phyloP scores from a whole-genome alignment of 148 eudicot species.

The Rhododendron williamsianum region DNA sequence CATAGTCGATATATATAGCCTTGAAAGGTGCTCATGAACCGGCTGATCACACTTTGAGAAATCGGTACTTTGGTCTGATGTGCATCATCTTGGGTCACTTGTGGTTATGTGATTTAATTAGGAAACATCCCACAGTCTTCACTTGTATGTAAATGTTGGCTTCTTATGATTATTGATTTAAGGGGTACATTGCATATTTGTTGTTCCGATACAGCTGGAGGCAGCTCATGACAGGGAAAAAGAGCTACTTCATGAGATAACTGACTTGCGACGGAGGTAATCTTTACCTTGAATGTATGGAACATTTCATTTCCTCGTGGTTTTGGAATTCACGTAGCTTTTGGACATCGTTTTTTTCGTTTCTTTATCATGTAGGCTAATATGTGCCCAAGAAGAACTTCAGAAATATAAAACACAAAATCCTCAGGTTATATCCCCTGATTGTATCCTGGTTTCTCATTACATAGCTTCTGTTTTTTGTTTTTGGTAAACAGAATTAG shows the following conservation, averaged over 20 bases:
- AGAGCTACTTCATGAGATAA: constrained; percentile 55
- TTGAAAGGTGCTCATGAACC: no score
- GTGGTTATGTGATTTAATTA: neutral
- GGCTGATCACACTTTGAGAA: no score
- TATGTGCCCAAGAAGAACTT: constrained; percentile 61
- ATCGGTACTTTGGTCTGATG: no score
- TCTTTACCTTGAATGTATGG: no score
- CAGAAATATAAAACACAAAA: constrained; percentile 50
- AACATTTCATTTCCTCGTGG: no score
- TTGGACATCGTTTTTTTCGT: neutral
- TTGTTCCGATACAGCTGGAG: constrained; percentile 44
- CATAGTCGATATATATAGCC: no score
- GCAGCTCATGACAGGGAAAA: constrained; percentile 70
- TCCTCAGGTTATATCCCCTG: constrained; percentile 17
- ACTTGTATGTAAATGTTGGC: no score
- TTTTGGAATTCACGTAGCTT: neutral
- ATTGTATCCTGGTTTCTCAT: neutral
- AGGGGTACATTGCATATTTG: neutral
- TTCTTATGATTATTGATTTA: neutral
- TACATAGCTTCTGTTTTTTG: no score
- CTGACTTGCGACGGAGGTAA: constrained; percentile 69
- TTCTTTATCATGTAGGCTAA: constrained; percentile 32
- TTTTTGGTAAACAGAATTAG: no score
- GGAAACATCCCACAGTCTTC: no score
- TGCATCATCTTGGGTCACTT: no score